Base-by-base conservation (phyloP, 164 flowering plant species). In the Stephania yunnanensis region DNA sequence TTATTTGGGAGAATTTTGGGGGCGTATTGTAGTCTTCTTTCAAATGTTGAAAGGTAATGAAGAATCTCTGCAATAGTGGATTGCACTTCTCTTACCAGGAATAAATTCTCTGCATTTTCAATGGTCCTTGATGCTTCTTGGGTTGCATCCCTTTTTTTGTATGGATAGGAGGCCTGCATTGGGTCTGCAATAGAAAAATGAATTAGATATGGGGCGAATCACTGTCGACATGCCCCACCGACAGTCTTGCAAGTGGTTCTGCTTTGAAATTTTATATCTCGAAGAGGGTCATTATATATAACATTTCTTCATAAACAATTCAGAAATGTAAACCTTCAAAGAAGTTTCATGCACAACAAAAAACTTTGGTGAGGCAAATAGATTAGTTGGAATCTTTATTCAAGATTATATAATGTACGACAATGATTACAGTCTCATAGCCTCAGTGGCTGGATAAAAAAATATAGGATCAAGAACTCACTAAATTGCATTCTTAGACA, bases 401-500 rank as follows among this genome's bases (percentile, higher is more conserved):
- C 42, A 36, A 36, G 42, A 36, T 36, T 36, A 36, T 36, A 36
- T 36, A 36, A 36, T 36, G 15, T 50, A 50, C 55, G 11, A 15
- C 53, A 50, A 11, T 50, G 10, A 10, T 10, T 50, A 50, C 55
- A 50, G 55, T 50, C 12, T 50, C 12, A 1, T 3, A n/a, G 25
- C 66, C 20, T 8, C 66, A n/a, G 9, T 61, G 0, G 66, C 1
- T 61, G 66, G 7, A 61, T 36, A 61, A 61, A 61, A 22, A 20
- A 19, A 61, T 61, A 10, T 20, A n/a, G n/a, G 22, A 7, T 25
- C 66, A n/a, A 61, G 66, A 61, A 61, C 66, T 25, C 66, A 19
- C 66, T 61, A n/a, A 61, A 61, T 1, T 9, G 11, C 46, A 44
- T 36, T 50, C 45, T 86, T 78, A 87, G 44, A 86, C 90, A 13